Percentiles rank a stretch among this genome's conserved stretches.
Evolutionary conservation across 2,329 filamentous ascomycete genomes (phyloP).

Genomic region (Pseudocercospora fijiensis): DNA sequence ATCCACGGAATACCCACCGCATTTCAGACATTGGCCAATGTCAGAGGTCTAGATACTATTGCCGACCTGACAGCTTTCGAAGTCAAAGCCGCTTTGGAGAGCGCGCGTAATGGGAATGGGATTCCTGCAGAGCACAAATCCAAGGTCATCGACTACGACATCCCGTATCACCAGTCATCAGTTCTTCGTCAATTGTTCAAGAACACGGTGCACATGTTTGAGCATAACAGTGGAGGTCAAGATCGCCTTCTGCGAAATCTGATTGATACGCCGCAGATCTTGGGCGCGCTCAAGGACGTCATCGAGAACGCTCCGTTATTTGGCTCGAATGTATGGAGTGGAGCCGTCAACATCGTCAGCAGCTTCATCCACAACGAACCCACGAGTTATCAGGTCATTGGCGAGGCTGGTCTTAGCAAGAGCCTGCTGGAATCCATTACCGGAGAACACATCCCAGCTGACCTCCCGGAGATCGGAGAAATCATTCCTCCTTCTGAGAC

Average conservation of each 20-base stretch:
- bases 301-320: conserved; percentile 77
- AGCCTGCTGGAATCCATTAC: conserved; percentile 81
- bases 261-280: conserved; percentile 84
- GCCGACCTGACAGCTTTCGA: conserved; percentile 82
- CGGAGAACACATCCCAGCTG: conserved; percentile 27
- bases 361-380: conserved; percentile 99
- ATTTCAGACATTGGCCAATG: conserved; percentile 76
- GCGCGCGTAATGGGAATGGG: conserved; percentile 67
- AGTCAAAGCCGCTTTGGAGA: conserved; percentile 66
- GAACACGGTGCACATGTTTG: conserved; percentile 93
- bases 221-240: conserved; percentile 76
- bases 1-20: conserved; percentile 79
- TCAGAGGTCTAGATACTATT: conserved; percentile 83
- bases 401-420: conserved; percentile 86
- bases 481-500: conserved; percentile 20
- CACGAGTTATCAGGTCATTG: conserved; percentile 93
- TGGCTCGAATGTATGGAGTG: conserved; percentile 93
- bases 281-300: conserved; percentile 75
- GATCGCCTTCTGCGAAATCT: conserved; percentile 88
- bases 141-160: conserved; percentile 84
- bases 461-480: conserved; percentile 29
- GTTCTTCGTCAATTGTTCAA: conserved; percentile 92
- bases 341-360: conserved; percentile 84
- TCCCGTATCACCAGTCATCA: conserved; percentile 90
- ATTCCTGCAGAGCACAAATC: conserved; percentile 72